Percentiles rank a stretch among this genome's conserved stretches.
These are phyloP conservation scores for Globisporangium recalcitrans DNA, from an alignment of 352 stramenopile species.

Conservation along the genomic window DNA sequence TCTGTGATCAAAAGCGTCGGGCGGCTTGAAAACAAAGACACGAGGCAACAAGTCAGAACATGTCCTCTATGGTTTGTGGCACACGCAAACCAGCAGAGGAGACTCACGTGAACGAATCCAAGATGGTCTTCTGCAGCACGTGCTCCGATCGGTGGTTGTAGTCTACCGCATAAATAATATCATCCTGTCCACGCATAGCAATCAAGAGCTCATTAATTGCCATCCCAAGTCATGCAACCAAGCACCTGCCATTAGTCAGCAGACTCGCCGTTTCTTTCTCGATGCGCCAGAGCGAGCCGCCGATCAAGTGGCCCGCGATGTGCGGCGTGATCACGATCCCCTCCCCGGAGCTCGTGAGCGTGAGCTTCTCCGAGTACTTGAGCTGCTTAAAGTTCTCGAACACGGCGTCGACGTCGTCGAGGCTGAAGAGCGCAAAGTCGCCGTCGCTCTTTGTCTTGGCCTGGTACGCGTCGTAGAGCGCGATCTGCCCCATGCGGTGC, in stretches of 20 bases:
- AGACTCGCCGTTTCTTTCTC: constrained; percentile 88
- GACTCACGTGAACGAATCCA: constrained; percentile 89
- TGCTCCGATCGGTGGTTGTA: constrained; percentile 95
- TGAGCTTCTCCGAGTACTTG: constrained; percentile 94
- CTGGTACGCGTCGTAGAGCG: constrained; percentile 94
- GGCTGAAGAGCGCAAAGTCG: constrained; percentile 85
- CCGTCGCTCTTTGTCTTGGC: constrained; percentile 90
- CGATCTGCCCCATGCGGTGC: constrained; percentile 96
- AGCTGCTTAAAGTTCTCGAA: constrained; percentile 91
- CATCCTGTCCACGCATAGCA: constrained; percentile 45
- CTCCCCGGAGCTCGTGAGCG: constrained; percentile 75
- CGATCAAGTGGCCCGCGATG: constrained; percentile 92
- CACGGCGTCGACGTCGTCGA: constrained; percentile 93
- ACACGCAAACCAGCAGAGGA: not conserved
- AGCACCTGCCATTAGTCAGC: too few relatives aligned
- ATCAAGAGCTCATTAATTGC: not conserved
- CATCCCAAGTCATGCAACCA: not conserved
- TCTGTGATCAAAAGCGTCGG: constrained; percentile 85
- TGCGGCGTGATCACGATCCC: constrained; percentile 93
- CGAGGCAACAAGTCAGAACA: not conserved
- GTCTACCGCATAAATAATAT: constrained; percentile 91
- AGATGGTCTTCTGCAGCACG: constrained; percentile 90
- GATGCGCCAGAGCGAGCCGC: constrained; percentile 92
- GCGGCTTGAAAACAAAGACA: constrained; percentile 30
- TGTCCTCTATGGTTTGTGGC: not conserved